Conservation (phyloP, 441 rosid genomes). For the Erodium chrysanthum region DNA sequence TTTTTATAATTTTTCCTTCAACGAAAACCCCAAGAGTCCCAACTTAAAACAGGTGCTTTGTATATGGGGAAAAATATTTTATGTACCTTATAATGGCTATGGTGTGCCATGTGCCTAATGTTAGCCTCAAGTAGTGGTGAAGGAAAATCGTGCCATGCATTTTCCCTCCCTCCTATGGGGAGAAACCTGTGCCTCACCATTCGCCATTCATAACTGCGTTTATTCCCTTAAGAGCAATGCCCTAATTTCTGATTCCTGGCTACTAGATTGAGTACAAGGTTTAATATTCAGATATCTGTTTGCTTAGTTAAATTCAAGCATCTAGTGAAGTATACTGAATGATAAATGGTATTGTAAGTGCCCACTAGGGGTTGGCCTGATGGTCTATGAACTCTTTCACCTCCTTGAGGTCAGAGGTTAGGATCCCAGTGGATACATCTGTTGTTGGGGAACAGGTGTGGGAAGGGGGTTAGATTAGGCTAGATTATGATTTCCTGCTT, state of each 20-base stretch:
- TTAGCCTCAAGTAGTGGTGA: neutral
- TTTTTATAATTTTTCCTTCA: neutral
- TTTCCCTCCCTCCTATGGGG: no score
- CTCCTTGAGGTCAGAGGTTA: no score
- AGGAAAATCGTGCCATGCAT: neutral
- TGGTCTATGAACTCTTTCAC: no score
- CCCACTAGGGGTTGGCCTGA: no score
- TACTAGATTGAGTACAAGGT: neutral
- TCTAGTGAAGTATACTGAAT: neutral
- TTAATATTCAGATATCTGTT: neutral
- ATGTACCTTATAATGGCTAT: neutral
- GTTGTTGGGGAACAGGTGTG: no score
- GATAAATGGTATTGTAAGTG: no score
- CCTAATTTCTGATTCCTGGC: neutral
- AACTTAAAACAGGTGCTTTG: neutral
- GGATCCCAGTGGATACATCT: no score
- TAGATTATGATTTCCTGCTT: no score
- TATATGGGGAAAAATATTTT: neutral
- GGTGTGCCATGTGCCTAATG: neutral
- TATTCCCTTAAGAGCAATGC: neutral
- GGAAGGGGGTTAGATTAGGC: no score
- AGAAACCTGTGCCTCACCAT: neutral
- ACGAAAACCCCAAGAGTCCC: neutral
- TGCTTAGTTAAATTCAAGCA: neutral
- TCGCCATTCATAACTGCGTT: neutral